Conservation (phyloP, 352 stramenopile genomes). For the Phytophthora nicotianae region DNA sequence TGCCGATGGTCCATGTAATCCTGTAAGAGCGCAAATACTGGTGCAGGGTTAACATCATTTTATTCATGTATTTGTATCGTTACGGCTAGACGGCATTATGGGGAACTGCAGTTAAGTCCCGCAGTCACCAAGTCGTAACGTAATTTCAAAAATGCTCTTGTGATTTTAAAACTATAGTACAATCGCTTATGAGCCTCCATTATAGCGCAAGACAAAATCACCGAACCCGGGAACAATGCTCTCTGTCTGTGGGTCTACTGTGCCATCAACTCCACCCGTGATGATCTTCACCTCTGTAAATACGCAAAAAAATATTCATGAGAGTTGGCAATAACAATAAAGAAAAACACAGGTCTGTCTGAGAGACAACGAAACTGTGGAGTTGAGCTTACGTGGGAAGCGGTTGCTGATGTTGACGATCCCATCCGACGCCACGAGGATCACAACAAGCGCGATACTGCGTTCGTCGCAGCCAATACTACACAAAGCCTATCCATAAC, state of each 20-base stretch:
- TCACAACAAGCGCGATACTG: conserved; percentile 49
- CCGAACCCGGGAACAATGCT: conserved; percentile 43
- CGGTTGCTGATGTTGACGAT: conserved; percentile 35
- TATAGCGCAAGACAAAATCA: conserved; percentile 56
- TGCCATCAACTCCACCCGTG: conserved; percentile 39
- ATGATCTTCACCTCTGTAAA: conserved; percentile 43
- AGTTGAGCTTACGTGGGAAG: conserved; percentile 46
- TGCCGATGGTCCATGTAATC: too few relatives aligned
- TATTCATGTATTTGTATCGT: too few relatives aligned
- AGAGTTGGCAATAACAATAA: background rate
- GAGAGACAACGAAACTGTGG: background rate
- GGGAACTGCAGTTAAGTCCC: too few relatives aligned
- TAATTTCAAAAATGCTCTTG: too few relatives aligned
- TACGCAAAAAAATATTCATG: conserved; percentile 2
- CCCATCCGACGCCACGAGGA: conserved; percentile 36
- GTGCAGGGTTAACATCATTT: too few relatives aligned
- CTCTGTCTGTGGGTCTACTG: conserved; percentile 26
- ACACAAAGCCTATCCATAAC: conserved; percentile 33
- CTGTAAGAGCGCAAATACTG: too few relatives aligned
- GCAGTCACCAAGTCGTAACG: too few relatives aligned
- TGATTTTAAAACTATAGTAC: too few relatives aligned
- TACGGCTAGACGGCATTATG: too few relatives aligned
- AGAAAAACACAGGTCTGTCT: background rate
- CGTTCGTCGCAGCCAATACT: conserved; percentile 32
- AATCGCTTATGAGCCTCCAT: conserved; percentile 16